Evolutionary conservation across 164 flowering plant species (phyloP).

Genomic region (Vitis riparia): DNA sequence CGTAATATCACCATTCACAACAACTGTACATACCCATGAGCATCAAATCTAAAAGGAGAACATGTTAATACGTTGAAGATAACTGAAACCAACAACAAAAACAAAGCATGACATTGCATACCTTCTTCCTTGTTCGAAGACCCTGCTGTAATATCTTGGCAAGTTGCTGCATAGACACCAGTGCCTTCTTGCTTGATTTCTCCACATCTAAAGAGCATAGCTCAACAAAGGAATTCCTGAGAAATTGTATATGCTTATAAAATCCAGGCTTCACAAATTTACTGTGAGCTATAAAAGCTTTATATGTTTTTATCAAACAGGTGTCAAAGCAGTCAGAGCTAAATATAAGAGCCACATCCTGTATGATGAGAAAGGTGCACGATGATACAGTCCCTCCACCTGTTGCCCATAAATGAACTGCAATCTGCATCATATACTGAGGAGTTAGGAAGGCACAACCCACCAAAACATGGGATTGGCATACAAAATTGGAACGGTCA

Average conservation of each 20-base stretch:
- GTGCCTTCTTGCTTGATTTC: slow-evolving; percentile 53
- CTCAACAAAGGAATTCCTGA: slow-evolving; percentile 61
- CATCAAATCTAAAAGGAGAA: background rate
- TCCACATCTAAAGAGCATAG: slow-evolving; percentile 70
- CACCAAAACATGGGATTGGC: background rate
- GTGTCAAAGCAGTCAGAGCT: slow-evolving; percentile 45
- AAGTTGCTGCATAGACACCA: slow-evolving; percentile 53
- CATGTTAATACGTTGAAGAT: background rate
- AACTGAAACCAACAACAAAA: background rate
- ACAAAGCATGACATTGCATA: slow-evolving; percentile 18
- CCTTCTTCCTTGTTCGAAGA: slow-evolving; percentile 67
- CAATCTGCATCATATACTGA: slow-evolving; percentile 48
- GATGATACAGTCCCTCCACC: slow-evolving; percentile 56
- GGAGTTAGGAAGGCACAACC: slow-evolving; percentile 3
- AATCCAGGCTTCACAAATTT: slow-evolving; percentile 50
- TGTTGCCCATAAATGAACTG: slow-evolving; percentile 84
- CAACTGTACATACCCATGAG: background rate
- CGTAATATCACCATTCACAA: slow-evolving; percentile 1
- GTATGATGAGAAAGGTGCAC: slow-evolving; percentile 53
- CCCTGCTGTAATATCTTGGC: slow-evolving; percentile 66
- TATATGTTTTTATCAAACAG: slow-evolving; percentile 60
- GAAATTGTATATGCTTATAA: slow-evolving; percentile 48
- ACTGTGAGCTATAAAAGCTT: slow-evolving; percentile 58
- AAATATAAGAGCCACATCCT: slow-evolving; percentile 46
- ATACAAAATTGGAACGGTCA: background rate